phyloP scores from a whole-genome alignment of 805 yeast genomes.

The Saturnispora besseyi region DNA sequence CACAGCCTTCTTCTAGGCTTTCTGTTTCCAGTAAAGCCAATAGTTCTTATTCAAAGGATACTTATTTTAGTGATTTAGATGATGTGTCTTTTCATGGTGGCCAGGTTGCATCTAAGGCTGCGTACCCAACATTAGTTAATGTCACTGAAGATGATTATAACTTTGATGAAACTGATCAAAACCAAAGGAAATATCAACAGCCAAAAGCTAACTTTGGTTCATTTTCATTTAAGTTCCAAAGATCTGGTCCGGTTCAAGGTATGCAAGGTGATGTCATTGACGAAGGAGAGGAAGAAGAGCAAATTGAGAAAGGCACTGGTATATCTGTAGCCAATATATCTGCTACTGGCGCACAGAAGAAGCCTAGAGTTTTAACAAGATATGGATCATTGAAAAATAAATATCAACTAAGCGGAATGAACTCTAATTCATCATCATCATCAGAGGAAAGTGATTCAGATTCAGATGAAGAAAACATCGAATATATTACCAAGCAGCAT shows the following conservation, averaged over 20 bases:
- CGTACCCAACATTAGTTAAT: conserved; percentile 20
- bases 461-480: conserved; percentile 28
- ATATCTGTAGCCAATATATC: neutral
- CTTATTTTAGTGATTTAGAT: conserved; percentile 27
- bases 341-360: neutral
- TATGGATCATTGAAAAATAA: conserved; percentile 13
- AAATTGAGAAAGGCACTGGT: neutral
- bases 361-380: neutral
- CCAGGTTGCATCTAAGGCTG: conserved; percentile 23
- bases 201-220: neutral
- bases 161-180: conserved; percentile 13
- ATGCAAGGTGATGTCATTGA: conserved; percentile 17
- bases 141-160: conserved; percentile 23
- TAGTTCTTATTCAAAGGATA: conserved; percentile 26
- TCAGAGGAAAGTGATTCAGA: conserved; percentile 15
- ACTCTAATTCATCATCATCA: conserved; percentile 3
- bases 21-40: conserved; percentile 18
- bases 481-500: conserved; percentile 12
- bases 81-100: conserved; percentile 28
- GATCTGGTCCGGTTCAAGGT: conserved; percentile 7
- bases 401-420: conserved; percentile 1
- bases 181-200: neutral
- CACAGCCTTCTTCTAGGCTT: conserved; percentile 21
- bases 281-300: conserved; percentile 14
- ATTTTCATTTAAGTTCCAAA: conserved; percentile 7